Conservation (phyloP, 2,329 filamentous ascomycete genomes). For the Pseudogymnoascus sp. region DNA sequence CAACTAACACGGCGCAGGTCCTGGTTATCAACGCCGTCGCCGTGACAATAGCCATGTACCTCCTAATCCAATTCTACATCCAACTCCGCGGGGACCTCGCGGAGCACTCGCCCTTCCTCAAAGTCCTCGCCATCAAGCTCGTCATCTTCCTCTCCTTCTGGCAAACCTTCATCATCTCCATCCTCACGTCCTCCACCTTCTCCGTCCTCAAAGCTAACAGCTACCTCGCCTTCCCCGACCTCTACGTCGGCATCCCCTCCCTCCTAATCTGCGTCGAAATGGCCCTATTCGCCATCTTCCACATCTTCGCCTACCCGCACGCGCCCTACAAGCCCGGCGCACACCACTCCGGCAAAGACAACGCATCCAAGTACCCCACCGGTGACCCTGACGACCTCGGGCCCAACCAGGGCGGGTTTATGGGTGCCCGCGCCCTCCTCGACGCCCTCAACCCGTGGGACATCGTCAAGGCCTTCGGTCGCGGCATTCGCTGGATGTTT, state of each 20-base stretch:
- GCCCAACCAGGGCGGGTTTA: slow-evolving; percentile 54
- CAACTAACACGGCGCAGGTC: slow-evolving; percentile 33
- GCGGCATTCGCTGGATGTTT: slow-evolving; percentile 73
- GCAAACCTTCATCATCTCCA: slow-evolving; percentile 60
- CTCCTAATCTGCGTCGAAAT: slow-evolving; percentile 77
- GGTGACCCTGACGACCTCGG: slow-evolving; percentile 37
- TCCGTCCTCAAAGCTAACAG: slow-evolving; percentile 54
- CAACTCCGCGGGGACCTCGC: slow-evolving; percentile 63
- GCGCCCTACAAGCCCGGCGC: slow-evolving; percentile 49
- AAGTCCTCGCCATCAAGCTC: slow-evolving; percentile 79
- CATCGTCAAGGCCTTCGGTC: slow-evolving; percentile 68
- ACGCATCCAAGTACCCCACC: slow-evolving; percentile 38
- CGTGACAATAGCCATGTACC: slow-evolving; percentile 81
- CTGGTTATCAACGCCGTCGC: slow-evolving; percentile 62
- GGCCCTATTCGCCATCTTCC: slow-evolving; percentile 69
- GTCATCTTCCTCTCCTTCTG: slow-evolving; percentile 90
- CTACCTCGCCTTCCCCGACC: slow-evolving; percentile 61
- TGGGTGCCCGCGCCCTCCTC: slow-evolving; percentile 56
- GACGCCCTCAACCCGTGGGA: slow-evolving; percentile 79
- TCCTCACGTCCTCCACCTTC: slow-evolving; percentile 45
- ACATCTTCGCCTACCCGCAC: slow-evolving; percentile 77
- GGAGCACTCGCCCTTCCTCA: slow-evolving; percentile 65
- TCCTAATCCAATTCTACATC: slow-evolving; percentile 77
- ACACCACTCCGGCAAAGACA: slow-evolving; percentile 24
- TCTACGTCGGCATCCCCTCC: slow-evolving; percentile 73